Evolutionary conservation across 2,329 filamentous ascomycete genomes (phyloP).

Genomic region (Ustulina deusta): DNA sequence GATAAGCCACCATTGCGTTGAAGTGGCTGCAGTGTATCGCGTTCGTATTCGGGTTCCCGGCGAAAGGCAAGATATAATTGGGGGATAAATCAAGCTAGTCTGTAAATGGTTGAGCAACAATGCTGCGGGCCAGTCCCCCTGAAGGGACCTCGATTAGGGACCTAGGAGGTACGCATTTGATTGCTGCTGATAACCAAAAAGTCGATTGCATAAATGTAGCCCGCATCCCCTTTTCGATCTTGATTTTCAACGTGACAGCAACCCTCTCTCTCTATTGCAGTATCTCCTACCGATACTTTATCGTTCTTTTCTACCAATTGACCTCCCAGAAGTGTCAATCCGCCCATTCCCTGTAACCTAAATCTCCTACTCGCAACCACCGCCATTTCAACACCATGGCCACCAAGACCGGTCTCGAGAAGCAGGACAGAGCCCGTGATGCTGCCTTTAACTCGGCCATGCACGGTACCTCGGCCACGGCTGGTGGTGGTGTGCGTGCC

Average conservation of each 20-base stretch:
- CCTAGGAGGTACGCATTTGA: constrained; percentile 5
- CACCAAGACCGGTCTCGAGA: constrained; percentile 71
- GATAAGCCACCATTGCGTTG: background rate
- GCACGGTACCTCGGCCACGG: constrained; percentile 78
- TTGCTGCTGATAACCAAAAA: constrained; percentile 36
- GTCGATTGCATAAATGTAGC: constrained; percentile 37
- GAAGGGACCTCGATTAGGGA: background rate
- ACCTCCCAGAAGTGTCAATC: background rate
- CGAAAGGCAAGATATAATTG: constrained; percentile 19
- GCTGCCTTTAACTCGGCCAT: constrained; percentile 90
- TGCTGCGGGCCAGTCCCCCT: constrained; percentile 1
- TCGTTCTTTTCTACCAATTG: constrained; percentile 25
- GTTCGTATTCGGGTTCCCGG: constrained; percentile 41
- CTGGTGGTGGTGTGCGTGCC: constrained; percentile 79
- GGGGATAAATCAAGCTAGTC: background rate
- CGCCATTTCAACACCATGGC: constrained; percentile 56
- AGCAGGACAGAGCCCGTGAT: constrained; percentile 86
- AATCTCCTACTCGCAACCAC: background rate
- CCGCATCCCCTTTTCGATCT: constrained; percentile 33
- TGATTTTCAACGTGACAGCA: constrained; percentile 27
- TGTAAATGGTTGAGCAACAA: background rate
- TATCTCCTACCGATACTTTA: background rate
- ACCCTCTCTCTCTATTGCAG: background rate
- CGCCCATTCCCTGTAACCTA: background rate
- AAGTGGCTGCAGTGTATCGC: constrained; percentile 30